Base-by-base conservation (phyloP, 2,329 filamentous ascomycete species). In the Fusarium fujikuroi region DNA sequence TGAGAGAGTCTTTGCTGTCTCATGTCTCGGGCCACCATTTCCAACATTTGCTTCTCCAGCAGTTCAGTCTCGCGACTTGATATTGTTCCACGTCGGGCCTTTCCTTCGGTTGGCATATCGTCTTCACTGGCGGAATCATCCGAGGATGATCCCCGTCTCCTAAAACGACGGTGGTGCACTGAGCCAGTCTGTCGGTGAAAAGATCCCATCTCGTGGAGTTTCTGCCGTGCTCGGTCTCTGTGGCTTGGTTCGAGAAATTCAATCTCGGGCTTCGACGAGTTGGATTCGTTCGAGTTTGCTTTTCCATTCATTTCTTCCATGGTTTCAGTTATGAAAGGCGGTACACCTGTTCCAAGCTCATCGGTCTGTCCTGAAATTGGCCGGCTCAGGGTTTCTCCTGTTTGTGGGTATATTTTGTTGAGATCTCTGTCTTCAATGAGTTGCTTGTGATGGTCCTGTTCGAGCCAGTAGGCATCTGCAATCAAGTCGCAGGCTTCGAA, bases 401-500 rank as follows among this genome's bases (percentile, higher is more conserved):
- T 74, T 28, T 83, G 82, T 3, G 89, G 86, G 70, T 93, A 97
- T 19, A 98, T 89, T 64, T 89, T 91, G 53, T 89, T 88, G 78
- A 94, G 94, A 76, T 93, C 86, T 19, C 91, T 90, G 81, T 97
- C 93, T 79, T 97, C 93, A 46, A 97, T 92, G 34, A 95, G 85
- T 59, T 87, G 87, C 80, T 95, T 97, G 81, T 98, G 95, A 65
- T 92, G 86, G 37, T 89, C 90, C 77, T 95, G 91, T 80, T 98
- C 94, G 28, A 97, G 84, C 96, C 96, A 99, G 78, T 95, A 94
- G 3, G 92, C 87, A 83, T 99, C 96, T 9, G 95, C 95, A 52
- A 98, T 85, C 81, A 98, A 88, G 79, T 98, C 95, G 63, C 93
- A 91, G 1, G 95, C 93, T 49, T 92, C 90, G 23, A 95, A 90